phyloP scores from a whole-genome alignment of 306 rosid genomes.

The Castanospermum australe region DNA sequence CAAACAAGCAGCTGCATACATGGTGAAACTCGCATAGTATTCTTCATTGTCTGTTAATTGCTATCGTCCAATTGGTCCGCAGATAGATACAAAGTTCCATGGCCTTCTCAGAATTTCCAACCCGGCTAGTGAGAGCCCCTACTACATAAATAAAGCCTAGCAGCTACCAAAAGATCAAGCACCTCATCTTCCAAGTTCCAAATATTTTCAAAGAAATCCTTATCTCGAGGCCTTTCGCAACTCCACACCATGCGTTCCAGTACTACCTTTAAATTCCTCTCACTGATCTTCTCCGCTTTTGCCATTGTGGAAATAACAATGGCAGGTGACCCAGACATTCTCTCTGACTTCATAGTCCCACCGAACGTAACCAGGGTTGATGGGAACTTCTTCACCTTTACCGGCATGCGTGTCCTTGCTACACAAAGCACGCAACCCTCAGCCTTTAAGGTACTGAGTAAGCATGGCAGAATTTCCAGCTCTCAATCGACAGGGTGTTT shows the following conservation, averaged over 20 bases:
- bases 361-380: neutral
- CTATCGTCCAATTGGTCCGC: neutral
- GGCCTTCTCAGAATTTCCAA: neutral
- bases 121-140: neutral
- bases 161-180: neutral
- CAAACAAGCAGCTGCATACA: neutral
- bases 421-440: neutral
- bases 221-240: neutral
- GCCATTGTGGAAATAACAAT: conserved; percentile 22
- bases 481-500: conserved; percentile 57
- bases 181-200: neutral
- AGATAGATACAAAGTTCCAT: neutral
- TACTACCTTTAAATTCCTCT: conserved; percentile 4
- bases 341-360: conserved; percentile 39
- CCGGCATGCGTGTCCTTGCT: conserved; percentile 31
- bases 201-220: neutral
- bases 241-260: neutral
- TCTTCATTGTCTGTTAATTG: neutral
- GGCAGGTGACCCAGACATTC: conserved; percentile 50
- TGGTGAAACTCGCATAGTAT: neutral
- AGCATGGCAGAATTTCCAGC: conserved; percentile 45
- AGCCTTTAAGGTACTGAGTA: conserved; percentile 35
- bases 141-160: neutral
- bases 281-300: conserved; percentile 17
- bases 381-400: conserved; percentile 56